phyloP scores from a whole-genome alignment of 75 land plant species.

The Picea sitchensis region DNA sequence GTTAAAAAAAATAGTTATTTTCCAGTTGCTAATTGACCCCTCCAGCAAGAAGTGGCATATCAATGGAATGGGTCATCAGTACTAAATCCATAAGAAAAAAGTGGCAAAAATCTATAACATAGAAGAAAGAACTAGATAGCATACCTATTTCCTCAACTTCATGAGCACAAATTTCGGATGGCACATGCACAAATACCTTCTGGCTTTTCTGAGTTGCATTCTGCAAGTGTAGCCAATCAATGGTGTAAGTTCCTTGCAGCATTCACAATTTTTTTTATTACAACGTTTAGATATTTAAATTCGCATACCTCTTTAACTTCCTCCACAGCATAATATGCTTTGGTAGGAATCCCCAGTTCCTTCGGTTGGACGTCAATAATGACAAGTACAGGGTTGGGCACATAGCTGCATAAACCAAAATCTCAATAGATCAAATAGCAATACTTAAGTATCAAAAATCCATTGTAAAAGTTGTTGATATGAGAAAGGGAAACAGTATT shows the following conservation, averaged over 20 bases:
- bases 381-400: constrained; percentile 92
- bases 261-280: no score
- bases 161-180: constrained; percentile 97
- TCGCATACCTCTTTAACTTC: constrained; percentile 90
- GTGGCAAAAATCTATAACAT: neutral
- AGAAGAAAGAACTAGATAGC: constrained; percentile 4
- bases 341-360: constrained; percentile 95
- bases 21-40: no score
- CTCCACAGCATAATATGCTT: constrained; percentile 94
- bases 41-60: no score
- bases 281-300: neutral
- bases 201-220: constrained; percentile 99
- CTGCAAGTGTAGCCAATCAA: constrained; percentile 31
- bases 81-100: neutral
- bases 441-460: neutral
- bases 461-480: neutral
- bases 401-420: constrained; percentile 57
- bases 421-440: constrained; percentile 11
- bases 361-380: constrained; percentile 98
- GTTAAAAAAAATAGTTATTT: no score
- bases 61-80: no score
- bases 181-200: constrained; percentile 93
- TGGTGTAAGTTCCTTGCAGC: neutral
- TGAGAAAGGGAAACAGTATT: neutral
- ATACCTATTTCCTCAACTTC: constrained; percentile 99